Evolutionary conservation across 495 filamentous ascomycete genomes (phyloP), one percentile per base, ranked within the genome.

Genomic region (Astrothelium subdiscretum): DNA sequence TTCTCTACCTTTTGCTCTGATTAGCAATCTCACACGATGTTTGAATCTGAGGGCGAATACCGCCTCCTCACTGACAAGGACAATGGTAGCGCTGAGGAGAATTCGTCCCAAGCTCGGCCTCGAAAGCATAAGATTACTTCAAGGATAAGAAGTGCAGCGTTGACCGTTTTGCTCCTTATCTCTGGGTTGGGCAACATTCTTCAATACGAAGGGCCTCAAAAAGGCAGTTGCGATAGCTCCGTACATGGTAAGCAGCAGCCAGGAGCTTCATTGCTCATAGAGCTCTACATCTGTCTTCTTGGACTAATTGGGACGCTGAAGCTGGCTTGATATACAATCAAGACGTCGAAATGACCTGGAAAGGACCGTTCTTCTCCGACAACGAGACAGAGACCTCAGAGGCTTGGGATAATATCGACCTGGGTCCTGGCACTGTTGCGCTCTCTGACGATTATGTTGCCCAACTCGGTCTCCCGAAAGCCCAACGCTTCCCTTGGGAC

Each of bases 401-500:
- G 20, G 42, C 42, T n/a, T 48, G 42, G 42, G 18, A 48, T n/a
- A 20, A 8, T n/a, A 8, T 48, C 20, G 42, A 48, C 42, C 8
- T 11, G 5, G 6, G 8, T 3, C 6, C 18, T 48, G 59, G 59
- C 59, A 44, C 11, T 12, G 57, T 62, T 6, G 60, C 60, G 26
- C 60, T 62, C 5, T 40, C 60, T 4, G 32, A 62, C 24, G 27
- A 29, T 27, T 62, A 62, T 40, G 60, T 54, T 13, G 6, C 20
- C n/a, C 3, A 4, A 20, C 18, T 18, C 11, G 60, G 60, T 27
- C 43, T 62, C 6, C 60, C 60, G 2, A 26, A 22, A 24, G 6
- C 60, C 12, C 44, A 62, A 35, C 24, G 32, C 15, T 62, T 62
- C 26, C 60, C 60, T 18, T 62, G 60, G 60, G 60, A 62, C 60